These are phyloP conservation scores for Paramecium primaurelia DNA, from an alignment of 73 alveolate species.

Conservation along the genomic window DNA sequence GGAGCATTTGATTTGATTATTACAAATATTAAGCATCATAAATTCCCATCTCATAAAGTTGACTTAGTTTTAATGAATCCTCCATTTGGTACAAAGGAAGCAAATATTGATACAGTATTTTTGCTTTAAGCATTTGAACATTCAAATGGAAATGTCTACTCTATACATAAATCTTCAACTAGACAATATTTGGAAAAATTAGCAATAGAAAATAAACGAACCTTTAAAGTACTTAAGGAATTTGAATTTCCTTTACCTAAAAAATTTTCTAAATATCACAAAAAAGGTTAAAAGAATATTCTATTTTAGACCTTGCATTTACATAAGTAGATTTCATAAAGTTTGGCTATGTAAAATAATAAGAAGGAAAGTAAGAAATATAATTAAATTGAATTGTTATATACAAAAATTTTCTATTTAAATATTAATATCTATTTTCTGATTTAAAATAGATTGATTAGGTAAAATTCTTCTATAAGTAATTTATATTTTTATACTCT, in stretches of 20 bases:
- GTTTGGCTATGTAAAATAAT: conserved; percentile 19
- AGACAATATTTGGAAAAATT: conserved; percentile 35
- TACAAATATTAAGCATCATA: conserved; percentile 28
- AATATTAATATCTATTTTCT: background rate
- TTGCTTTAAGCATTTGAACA: conserved; percentile 34
- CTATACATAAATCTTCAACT: conserved; percentile 57
- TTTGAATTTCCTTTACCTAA: conserved; percentile 56
- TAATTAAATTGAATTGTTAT: background rate
- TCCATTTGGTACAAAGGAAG: conserved; percentile 61
- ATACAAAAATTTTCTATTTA: background rate
- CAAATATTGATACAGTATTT: conserved; percentile 52
- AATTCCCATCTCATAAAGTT: conserved; percentile 37
- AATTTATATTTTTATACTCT: too few relatives aligned
- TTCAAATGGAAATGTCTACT: conserved; percentile 48
- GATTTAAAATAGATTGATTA: background rate
- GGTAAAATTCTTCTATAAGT: background rate
- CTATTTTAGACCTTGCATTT: conserved; percentile 34
- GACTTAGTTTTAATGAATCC: conserved; percentile 59
- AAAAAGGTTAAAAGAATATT: conserved; percentile 18
- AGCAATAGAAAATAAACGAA: conserved; percentile 23
- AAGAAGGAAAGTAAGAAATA: background rate
- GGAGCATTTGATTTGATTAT: conserved; percentile 41
- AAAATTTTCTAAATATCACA: conserved; percentile 49
- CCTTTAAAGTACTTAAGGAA: conserved; percentile 35
- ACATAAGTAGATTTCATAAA: conserved; percentile 57